Base-by-base conservation (phyloP, 2,329 filamentous ascomycete genomes). In the Paracoccidioides lutzii region DNA sequence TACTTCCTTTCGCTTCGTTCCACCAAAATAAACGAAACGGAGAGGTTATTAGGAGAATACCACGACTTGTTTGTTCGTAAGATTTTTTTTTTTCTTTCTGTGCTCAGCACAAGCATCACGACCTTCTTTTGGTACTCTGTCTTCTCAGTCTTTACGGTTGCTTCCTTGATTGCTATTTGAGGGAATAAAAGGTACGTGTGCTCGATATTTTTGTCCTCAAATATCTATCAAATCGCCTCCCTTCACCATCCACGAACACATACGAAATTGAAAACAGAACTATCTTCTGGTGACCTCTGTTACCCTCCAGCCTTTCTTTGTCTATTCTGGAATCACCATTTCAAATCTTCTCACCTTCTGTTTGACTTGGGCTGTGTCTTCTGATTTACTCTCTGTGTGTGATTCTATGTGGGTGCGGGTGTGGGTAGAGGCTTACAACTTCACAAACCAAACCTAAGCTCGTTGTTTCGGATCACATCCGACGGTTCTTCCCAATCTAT, bases 131-230 rank as follows among this genome's bases (percentile, higher is more conserved):
- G 22, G 22, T 22, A 22, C 22, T 38, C 4, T 12, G 22, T 22
- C 48, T 51, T 15, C 33, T 32, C 48, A 38, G 48, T 51, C 48
- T 51, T 51, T 51, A 51, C 48, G 48, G 48, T 38, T 40, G 33
- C 32, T 12, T 3, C 41, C 33, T 49, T n/a, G 12, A 32, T 37
- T 49, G 46, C 46, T 49, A 32, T n/a, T 49, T 9, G 3, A 22
- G 22, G 22, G 22, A 3, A 12, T 5, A 40, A 50, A 51, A 51
- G 28, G 48, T 51, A 51, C 48, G 48, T 51, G 42, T 44, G 48
- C 40, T 51, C 40, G 33, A 35, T 22, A 15, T 51, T 30, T 33
- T 9, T 33, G 30, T 15, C 33, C 14, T 37, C 10, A 37, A 22
- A 6, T n/a, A 14, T 28, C 35, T 22, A 22, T 22, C 22, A 22